Percentiles rank a stretch among this genome's conserved stretches.
phyloP scores from a whole-genome alignment of 768 basidiomycete species.

The Russula sp. region DNA sequence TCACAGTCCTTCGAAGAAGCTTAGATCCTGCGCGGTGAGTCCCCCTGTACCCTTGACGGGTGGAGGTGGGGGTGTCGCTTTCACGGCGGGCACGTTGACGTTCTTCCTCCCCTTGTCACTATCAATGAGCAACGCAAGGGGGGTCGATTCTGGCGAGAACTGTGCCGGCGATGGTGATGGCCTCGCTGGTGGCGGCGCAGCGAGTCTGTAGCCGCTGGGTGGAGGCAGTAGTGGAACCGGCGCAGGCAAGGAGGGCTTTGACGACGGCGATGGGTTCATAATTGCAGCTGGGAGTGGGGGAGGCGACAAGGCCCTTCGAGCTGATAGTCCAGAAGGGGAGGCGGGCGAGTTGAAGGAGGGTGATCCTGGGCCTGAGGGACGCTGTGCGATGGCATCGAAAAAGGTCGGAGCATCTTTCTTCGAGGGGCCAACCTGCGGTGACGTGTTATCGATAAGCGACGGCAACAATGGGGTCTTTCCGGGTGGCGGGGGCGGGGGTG shows the following conservation, averaged over 20 bases:
- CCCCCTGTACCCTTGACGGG: conserved; percentile 36
- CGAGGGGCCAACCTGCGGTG: not conserved
- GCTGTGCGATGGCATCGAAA: not conserved
- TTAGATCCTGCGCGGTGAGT: conserved; percentile 75
- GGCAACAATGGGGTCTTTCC: not conserved
- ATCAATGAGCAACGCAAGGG: conserved; percentile 15
- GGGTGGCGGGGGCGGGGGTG: not conserved
- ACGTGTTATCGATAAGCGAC: not conserved
- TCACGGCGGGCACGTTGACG: conserved; percentile 7
- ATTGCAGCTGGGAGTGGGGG: not conserved
- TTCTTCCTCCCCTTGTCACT: not conserved
- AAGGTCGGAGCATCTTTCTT: not conserved
- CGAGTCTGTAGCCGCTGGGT: conserved; percentile 1
- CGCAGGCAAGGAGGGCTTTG: not conserved
- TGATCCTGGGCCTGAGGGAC: not conserved
- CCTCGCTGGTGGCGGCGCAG: not conserved
- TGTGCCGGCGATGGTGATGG: not conserved
- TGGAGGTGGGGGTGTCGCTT: conserved; percentile 4
- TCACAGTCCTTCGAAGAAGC: conserved; percentile 76
- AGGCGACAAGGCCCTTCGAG: conserved; percentile 2
- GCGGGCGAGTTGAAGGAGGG: not conserved
- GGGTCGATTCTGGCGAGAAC: conserved; percentile 16
- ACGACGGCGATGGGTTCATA: not conserved
- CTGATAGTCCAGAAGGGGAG: not conserved
- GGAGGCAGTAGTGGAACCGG: conserved; percentile 13